Percentiles rank a stretch among this genome's conserved stretches.
phyloP scores from a whole-genome alignment of 176 grass and related monocot genomes.

The Musa itinerans region DNA sequence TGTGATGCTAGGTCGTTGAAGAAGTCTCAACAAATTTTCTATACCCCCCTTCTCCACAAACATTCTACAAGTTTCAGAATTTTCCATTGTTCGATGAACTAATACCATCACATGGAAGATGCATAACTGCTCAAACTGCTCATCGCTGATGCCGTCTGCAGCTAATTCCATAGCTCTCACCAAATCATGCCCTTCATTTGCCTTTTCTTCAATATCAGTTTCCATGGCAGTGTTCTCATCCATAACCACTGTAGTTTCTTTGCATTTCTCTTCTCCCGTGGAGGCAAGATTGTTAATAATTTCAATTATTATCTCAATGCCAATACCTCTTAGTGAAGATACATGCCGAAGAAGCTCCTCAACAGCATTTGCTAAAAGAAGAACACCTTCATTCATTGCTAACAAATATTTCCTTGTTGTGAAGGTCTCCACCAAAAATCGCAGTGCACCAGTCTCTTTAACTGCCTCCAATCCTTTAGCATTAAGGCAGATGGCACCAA shows the following conservation, averaged over 20 bases:
- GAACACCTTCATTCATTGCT: constrained; percentile 94
- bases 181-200: constrained; percentile 52
- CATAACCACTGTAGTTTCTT: constrained; percentile 35
- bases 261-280: constrained; percentile 37
- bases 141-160: constrained; percentile 48
- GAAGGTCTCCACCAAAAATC: constrained; percentile 74
- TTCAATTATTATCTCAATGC: constrained; percentile 96
- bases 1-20: constrained; percentile 88
- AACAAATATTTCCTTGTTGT: constrained; percentile 89
- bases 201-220: constrained; percentile 63
- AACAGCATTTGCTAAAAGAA: constrained; percentile 88
- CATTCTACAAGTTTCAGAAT: constrained; percentile 89
- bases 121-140: constrained; percentile 85
- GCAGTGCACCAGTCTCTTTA: constrained; percentile 62
- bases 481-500: constrained; percentile 96
- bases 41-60: constrained; percentile 95
- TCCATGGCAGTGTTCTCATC: constrained; percentile 84
- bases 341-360: constrained; percentile 96
- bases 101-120: constrained; percentile 98
- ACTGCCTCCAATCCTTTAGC: constrained; percentile 77
- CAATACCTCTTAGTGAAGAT: constrained; percentile 76
- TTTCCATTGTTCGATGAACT: constrained; percentile 96
- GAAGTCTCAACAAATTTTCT: constrained; percentile 65
- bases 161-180: constrained; percentile 58
- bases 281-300: constrained; percentile 73